Conservation (phyloP, 352 stramenopile genomes). For the Ophiocytium majus region DNA sequence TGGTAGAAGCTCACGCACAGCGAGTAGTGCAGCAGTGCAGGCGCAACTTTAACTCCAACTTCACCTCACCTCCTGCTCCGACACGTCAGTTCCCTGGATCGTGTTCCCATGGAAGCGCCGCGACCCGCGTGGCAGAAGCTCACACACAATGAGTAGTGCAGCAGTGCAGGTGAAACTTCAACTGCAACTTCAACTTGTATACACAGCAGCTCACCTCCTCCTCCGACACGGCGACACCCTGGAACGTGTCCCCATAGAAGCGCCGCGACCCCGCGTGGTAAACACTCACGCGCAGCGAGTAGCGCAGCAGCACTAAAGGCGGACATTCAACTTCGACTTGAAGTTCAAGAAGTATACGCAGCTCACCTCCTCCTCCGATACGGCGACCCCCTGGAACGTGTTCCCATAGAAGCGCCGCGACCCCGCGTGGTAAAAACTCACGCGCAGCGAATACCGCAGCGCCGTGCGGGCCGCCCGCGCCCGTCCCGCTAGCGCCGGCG, state of each 20-base stretch:
- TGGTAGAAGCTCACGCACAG: constrained; percentile 58
- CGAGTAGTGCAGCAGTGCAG: constrained; percentile 42
- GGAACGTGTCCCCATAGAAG: constrained; percentile 54
- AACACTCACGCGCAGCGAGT: constrained; percentile 49
- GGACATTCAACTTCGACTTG: no score
- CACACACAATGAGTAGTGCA: constrained; percentile 43
- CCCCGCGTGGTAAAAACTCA: constrained; percentile 57
- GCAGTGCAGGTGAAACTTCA: no score
- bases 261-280: constrained; percentile 53
- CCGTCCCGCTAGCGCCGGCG: constrained; percentile 31
- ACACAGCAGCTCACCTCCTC: constrained; percentile 35
- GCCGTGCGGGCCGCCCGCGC: constrained; percentile 9
- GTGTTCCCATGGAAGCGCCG: constrained; percentile 54
- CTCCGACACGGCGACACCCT: constrained; percentile 35
- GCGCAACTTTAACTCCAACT: no score
- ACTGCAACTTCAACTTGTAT: no score
- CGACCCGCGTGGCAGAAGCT: constrained; percentile 55
- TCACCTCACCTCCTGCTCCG: no score
- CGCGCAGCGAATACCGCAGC: constrained; percentile 40
- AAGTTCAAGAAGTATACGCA: no score
- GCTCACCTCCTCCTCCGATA: constrained; percentile 41
- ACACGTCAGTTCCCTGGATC: constrained; percentile 33
- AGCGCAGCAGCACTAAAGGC: no score
- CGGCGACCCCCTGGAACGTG: constrained; percentile 40
- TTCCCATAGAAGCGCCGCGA: constrained; percentile 55